Percentiles rank a stretch among this genome's conserved stretches.
phyloP scores from a whole-genome alignment of 345 rosid species.

The Passiflora organensis region DNA sequence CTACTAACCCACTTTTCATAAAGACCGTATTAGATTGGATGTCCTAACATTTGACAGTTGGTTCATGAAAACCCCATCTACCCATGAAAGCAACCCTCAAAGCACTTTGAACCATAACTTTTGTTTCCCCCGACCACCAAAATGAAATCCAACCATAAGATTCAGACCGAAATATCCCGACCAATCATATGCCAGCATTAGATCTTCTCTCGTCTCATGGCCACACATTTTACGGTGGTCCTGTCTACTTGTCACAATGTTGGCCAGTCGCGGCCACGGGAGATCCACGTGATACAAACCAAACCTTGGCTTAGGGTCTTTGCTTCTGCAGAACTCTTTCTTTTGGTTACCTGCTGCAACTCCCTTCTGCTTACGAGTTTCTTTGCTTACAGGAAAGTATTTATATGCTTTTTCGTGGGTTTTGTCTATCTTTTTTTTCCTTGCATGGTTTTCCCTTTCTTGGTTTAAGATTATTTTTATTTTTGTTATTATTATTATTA shows the following conservation, averaged over 20 bases:
- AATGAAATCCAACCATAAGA: slow-evolving; percentile 3
- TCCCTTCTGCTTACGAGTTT: slow-evolving; percentile 8
- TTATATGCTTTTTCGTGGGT: no score
- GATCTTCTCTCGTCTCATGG: slow-evolving; percentile 36
- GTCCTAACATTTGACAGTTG: no score
- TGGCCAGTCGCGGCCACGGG: slow-evolving; percentile 35
- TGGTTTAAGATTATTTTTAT: no score
- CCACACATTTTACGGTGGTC: slow-evolving; percentile 64
- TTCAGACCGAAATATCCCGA: background rate
- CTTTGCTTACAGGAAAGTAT: no score
- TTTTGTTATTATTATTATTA: slow-evolving; percentile 11
- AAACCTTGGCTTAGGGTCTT: background rate
- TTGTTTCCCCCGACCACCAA: background rate
- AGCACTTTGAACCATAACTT: slow-evolving; percentile 9
- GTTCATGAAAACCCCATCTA: no score
- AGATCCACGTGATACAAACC: no score
- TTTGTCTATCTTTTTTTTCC: slow-evolving; percentile 2
- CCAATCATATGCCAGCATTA: slow-evolving; percentile 38
- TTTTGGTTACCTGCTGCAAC: slow-evolving; percentile 4
- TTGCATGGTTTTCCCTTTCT: background rate
- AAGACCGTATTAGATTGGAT: no score
- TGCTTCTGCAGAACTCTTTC: background rate
- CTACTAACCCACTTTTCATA: no score
- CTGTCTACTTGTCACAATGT: slow-evolving; percentile 61
- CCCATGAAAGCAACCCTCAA: background rate